These are phyloP conservation scores for Colletotrichum melonis DNA, from an alignment of 2,329 filamentous ascomycete genomes.

Conservation along the genomic window DNA sequence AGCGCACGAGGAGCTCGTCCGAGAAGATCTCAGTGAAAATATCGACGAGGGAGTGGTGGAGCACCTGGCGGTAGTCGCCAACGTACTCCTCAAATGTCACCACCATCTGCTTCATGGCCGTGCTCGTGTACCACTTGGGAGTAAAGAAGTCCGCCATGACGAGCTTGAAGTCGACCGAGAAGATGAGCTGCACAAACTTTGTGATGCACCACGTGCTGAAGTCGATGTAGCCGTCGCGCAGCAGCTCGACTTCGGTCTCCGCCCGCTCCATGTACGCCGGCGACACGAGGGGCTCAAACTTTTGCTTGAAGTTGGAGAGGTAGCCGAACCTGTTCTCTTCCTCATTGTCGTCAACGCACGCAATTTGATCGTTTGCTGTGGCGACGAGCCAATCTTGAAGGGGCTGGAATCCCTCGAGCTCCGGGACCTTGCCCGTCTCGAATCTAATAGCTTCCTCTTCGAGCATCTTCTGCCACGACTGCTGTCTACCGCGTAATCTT, in stretches of 20 bases:
- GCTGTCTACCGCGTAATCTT: constrained; percentile 84
- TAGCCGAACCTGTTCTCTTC: constrained; percentile 82
- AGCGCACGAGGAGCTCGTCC: constrained; percentile 88
- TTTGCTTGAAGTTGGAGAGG: constrained; percentile 85
- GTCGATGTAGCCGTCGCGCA: constrained; percentile 95
- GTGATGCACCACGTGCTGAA: constrained; percentile 92
- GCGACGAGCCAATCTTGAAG: constrained; percentile 97
- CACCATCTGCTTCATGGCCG: constrained; percentile 92
- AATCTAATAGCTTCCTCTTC: constrained; percentile 86
- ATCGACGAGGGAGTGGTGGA: constrained; percentile 89
- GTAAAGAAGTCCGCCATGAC: constrained; percentile 94
- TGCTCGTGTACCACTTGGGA: constrained; percentile 85
- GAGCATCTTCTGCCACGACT: constrained; percentile 87
- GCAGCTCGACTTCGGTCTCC: constrained; percentile 75
- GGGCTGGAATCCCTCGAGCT: constrained; percentile 77
- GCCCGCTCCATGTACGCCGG: constrained; percentile 83
- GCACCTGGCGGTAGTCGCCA: constrained; percentile 82
- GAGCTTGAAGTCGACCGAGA: constrained; percentile 86
- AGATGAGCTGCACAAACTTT: constrained; percentile 88
- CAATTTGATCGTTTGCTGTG: constrained; percentile 98
- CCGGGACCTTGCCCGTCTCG: constrained; percentile 64
- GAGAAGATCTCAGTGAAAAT: constrained; percentile 94
- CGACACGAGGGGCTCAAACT: constrained; percentile 84
- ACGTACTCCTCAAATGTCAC: constrained; percentile 97
- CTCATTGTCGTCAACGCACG: constrained; percentile 93